Evolutionary conservation across 2,329 filamentous ascomycete species (phyloP), one percentile per base, ranked within the genome.

Genomic region (Plenodomus tracheiphilus): DNA sequence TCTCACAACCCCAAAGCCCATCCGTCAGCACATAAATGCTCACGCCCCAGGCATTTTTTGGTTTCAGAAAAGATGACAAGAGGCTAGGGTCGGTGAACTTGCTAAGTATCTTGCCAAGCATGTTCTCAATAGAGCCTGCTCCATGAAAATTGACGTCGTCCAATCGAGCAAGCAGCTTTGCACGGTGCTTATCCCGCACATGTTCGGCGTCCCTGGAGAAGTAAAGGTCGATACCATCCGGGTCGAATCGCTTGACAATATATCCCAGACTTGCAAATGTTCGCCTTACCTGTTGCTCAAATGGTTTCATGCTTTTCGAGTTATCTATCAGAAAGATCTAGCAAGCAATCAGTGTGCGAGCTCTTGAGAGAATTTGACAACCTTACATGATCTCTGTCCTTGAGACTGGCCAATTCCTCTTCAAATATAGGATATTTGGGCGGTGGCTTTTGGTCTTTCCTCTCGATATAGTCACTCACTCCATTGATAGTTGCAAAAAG

Each of bases 241-340:
- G 43, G 30, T 61, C 59, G n/a, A 41, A 19, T 19, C n/a, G 0
- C 18, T 61, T 62, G 10, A 58, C 60, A 0, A 62, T 21, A 30
- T 56, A 58, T 0, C 40, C 49, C 16, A 65, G 34, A 2, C 49
- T 43, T 13, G 47, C 22, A 21, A 63, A 48, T 2, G 48, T 36
- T 2, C 30, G 4, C 39, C 17, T 17, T 17, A 48, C 38, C 1
- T 41, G 38, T 34, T 5, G 15, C 49, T 55, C 55, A n/a, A 54
- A 34, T 15, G 13, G 3, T 2, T 19, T 3, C 61, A 64, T 64
- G 0, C 48, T 46, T 2, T 15, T 30, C 0, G 51, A 58, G 35
- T 59, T 54, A n/a, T 64, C 61, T 15, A 64, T 17, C 1, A 62
- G 28, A 19, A 64, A 53, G 10, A 59, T 49, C 59, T 60, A 15